Percentiles rank a stretch among this genome's conserved stretches.
phyloP scores from a whole-genome alignment of 164 flowering plant species.

The Vitis cinerea region DNA sequence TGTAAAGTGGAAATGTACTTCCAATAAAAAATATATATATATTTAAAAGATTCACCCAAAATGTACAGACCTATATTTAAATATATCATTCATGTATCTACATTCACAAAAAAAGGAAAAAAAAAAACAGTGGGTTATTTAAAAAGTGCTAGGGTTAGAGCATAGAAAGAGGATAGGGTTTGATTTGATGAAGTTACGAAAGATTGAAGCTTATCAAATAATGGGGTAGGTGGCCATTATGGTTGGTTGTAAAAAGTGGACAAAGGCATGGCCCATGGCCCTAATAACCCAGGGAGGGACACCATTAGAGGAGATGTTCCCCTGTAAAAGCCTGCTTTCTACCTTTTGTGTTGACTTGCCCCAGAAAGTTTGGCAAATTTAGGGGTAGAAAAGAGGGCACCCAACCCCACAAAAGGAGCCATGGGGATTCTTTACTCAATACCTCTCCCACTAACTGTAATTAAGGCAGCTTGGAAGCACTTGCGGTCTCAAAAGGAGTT shows the following conservation, averaged over 20 bases:
- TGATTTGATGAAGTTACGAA: not conserved
- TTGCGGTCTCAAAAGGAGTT: slow-evolving; percentile 35
- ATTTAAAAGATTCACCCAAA: no score
- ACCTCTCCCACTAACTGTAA: slow-evolving; percentile 2
- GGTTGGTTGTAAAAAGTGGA: not conserved
- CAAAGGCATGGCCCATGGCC: not conserved
- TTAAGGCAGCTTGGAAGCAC: slow-evolving; percentile 30
- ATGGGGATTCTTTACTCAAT: slow-evolving; percentile 12
- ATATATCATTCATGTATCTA: no score
- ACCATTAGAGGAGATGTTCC: slow-evolving; percentile 23
- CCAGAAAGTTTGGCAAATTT: slow-evolving; percentile 37
- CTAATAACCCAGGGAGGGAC: slow-evolving; percentile 8
- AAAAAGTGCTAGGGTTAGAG: no score
- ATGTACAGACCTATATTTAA: no score
- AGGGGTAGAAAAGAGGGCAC: slow-evolving; percentile 18
- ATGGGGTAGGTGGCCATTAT: not conserved
- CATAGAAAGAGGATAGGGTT: no score
- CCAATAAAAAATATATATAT: no score
- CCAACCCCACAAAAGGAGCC: slow-evolving; percentile 17
- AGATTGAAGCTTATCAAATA: not conserved
- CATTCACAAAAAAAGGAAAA: no score
- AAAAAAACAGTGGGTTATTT: no score
- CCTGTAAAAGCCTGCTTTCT: slow-evolving; percentile 25
- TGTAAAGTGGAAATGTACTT: no score
- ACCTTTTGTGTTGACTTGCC: slow-evolving; percentile 43